Percentiles rank a stretch among this genome's conserved stretches.
phyloP scores from a whole-genome alignment of 2,329 filamentous ascomycete species.

The Paradendryphiella salina region DNA sequence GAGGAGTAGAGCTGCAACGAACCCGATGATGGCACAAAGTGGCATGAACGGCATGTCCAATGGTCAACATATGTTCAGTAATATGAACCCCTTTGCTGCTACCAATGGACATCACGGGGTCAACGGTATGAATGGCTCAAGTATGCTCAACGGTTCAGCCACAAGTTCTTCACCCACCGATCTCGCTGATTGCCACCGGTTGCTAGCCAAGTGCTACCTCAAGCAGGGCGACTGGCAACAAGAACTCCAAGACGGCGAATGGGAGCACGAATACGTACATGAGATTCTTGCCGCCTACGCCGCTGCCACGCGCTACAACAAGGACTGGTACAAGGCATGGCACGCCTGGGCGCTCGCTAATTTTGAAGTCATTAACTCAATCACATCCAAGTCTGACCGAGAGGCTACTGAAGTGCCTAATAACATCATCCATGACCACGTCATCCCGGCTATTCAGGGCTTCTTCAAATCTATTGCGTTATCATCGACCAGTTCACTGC shows the following conservation, averaged over 20 bases:
- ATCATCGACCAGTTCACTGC: conserved; percentile 87
- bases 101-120: conserved; percentile 58
- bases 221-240: conserved; percentile 97
- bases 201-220: conserved; percentile 93
- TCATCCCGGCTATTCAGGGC: conserved; percentile 89
- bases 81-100: conserved; percentile 45
- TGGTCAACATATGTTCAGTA: conserved; percentile 43
- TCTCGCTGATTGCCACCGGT: conserved; percentile 62
- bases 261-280: conserved; percentile 81
- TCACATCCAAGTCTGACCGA: conserved; percentile 68
- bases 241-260: conserved; percentile 80
- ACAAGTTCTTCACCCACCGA: conserved; percentile 37
- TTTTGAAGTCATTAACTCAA: conserved; percentile 92
- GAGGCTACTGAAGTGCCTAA: conserved; percentile 63
- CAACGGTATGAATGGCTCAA: conserved; percentile 46
- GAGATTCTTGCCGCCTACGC: conserved; percentile 91
- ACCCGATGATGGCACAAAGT: conserved; percentile 41
- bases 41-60: conserved; percentile 51
- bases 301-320: conserved; percentile 90
- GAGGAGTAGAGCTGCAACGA: conserved; percentile 40
- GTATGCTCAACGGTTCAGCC: conserved; percentile 32
- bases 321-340: conserved; percentile 98
- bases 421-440: conserved; percentile 76
- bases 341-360: conserved; percentile 98
- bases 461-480: conserved; percentile 98